Percentiles rank a stretch among this genome's conserved stretches.
Evolutionary conservation across 2,329 filamentous ascomycete genomes (phyloP).

Genomic region (Thielaviopsis cerberus): DNA sequence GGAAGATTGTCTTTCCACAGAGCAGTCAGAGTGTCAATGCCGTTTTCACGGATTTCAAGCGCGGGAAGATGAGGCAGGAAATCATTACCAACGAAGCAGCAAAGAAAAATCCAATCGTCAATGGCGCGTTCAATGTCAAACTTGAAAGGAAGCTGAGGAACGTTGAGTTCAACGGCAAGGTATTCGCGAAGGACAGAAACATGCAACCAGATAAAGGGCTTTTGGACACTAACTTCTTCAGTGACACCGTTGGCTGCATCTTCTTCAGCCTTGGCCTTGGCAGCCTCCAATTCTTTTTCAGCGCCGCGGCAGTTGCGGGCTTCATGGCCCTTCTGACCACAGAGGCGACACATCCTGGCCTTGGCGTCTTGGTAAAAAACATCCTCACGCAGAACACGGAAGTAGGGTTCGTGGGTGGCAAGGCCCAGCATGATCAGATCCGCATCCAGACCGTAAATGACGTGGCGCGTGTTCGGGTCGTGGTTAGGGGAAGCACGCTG

Average conservation of each 20-base stretch:
- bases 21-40: conserved; percentile 87
- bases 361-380: conserved; percentile 85
- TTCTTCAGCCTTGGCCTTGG: conserved; percentile 9
- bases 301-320: conserved; percentile 72
- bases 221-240: conserved; percentile 26
- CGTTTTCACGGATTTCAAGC: conserved; percentile 88
- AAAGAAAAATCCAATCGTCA: conserved; percentile 98
- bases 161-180: conserved; percentile 69
- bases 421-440: conserved; percentile 97
- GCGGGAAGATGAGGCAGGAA: conserved; percentile 95
- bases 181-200: conserved; percentile 86
- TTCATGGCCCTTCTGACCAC: conserved; percentile 82
- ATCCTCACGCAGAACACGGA: conserved; percentile 87
- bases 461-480: conserved; percentile 90
- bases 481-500: conserved; percentile 81
- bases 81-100: conserved; percentile 97
- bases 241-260: conserved; percentile 24
- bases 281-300: conserved; percentile 48
- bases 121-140: conserved; percentile 89
- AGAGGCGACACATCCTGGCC: conserved; percentile 65
- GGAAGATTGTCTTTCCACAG: conserved; percentile 92
- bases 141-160: conserved; percentile 64
- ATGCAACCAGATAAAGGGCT: conserved; percentile 97
- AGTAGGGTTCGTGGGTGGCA: conserved; percentile 92
- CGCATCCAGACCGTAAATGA: conserved; percentile 93